phyloP scores from a whole-genome alignment of 2,329 filamentous ascomycete genomes.

The Coleophoma crateriformis region DNA sequence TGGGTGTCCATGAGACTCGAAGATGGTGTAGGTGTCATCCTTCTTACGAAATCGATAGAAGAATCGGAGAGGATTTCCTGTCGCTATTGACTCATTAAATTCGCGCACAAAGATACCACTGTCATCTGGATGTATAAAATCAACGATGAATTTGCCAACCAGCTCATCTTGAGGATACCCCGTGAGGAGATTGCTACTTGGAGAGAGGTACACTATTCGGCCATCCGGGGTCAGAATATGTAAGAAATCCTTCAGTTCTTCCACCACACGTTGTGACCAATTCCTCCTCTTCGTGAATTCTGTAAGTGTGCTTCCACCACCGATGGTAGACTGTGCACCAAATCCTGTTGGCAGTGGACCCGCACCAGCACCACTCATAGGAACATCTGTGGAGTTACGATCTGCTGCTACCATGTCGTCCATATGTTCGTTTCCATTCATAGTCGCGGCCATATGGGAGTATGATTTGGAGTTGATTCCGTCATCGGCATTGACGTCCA shows the following conservation, averaged over 20 bases:
- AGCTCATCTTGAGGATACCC: constrained; percentile 70
- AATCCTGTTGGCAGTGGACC: constrained; percentile 25
- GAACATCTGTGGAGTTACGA: constrained; percentile 10
- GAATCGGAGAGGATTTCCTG: constrained; percentile 71
- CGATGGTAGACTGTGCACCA: constrained; percentile 16
- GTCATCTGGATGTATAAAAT: constrained; percentile 84
- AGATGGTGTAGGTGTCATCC: constrained; percentile 70
- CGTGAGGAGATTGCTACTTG: constrained; percentile 67
- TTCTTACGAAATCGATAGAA: constrained; percentile 80
- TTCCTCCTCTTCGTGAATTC: constrained; percentile 64
- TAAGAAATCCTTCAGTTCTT: constrained; percentile 83
- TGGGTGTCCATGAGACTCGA: constrained; percentile 89
- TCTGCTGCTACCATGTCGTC: constrained; percentile 7
- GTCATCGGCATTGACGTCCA: constrained; percentile 31
- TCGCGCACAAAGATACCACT: constrained; percentile 77
- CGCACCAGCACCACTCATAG: constrained; percentile 21
- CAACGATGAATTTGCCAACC: constrained; percentile 68
- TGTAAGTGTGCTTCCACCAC: constrained; percentile 48
- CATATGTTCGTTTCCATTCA: constrained; percentile 8
- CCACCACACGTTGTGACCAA: constrained; percentile 85
- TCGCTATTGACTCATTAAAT: constrained; percentile 83
- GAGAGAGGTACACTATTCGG: constrained; percentile 79
- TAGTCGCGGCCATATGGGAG: constrained; percentile 16
- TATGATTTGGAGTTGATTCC: constrained; percentile 19
- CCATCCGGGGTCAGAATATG: constrained; percentile 84